phyloP scores from a whole-genome alignment of 2,329 filamentous ascomycete species.

The Sclerotinia spermophila region DNA sequence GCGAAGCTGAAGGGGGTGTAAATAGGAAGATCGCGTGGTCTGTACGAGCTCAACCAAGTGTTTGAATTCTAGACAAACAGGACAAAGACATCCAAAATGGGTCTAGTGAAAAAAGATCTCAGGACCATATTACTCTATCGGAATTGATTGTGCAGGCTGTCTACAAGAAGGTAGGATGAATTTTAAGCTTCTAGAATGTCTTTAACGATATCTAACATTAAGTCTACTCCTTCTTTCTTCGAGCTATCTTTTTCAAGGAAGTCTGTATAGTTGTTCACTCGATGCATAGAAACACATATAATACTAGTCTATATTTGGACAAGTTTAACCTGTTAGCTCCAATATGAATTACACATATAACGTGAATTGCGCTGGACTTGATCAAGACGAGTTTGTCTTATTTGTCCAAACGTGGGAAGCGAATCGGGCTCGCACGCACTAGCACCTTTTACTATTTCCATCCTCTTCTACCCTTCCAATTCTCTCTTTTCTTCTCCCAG shows the following conservation, averaged over 20 bases:
- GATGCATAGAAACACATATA: background rate
- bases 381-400: background rate
- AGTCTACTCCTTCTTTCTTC: no score
- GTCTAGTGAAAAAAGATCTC: background rate
- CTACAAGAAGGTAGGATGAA: rapidly evolving
- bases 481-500: background rate
- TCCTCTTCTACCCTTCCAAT: background rate
- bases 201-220: background rate
- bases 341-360: background rate
- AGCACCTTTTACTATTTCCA: background rate
- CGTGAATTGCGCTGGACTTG: background rate
- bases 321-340: no score
- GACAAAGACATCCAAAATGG: background rate
- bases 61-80: background rate
- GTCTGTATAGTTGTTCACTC: no score
- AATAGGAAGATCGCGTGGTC: background rate
- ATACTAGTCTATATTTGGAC: background rate
- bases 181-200: background rate
- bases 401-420: background rate
- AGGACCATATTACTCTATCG: background rate
- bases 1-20: background rate
- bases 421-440: background rate
- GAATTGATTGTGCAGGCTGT: background rate
- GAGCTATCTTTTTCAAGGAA: no score
- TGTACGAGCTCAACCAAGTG: background rate